Evolutionary conservation across 2,329 filamentous ascomycete genomes (phyloP), one percentile per base, ranked within the genome.

Genomic region (Microsporum canis): DNA sequence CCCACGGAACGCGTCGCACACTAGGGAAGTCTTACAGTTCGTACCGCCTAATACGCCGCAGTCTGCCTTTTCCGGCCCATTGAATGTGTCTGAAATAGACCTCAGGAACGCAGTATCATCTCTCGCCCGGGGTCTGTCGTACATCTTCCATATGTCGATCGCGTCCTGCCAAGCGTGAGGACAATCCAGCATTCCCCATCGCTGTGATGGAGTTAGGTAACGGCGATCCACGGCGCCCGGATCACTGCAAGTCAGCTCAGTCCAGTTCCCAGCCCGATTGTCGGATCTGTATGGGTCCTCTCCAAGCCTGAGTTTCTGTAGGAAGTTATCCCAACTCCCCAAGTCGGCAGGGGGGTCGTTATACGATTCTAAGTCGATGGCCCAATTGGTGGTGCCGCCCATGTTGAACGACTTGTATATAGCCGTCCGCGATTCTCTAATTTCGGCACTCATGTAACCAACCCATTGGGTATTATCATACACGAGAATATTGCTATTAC

Each of bases 331-430:
- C 43, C 43, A 47, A 47, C 43, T 23, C 43, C 43, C 41, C 12
- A 14, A 4, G n/a, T 43, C 5, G 41, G 41, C 41, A 14, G 41
- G 41, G 41, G 3, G 49, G 12, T 36, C 3, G 8, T 55, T 14
- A 14, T 36, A 39, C 2, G 34, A 45, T 51, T 45, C 36, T 10
- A 71, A 61, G 60, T 72, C 69, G 8, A 68, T 60, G 1, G 70
- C 70, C 71, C 70, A 72, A 57, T 71, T 66, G 8, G 63, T 60
- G 8, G 61, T 68, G 0, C 70, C 69, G 0, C 51, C 66, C 33
- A 72, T 65, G 45, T 69, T 68, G 0, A 66, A 29, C 3, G 29
- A 53, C 38, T 64, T 60, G 58, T 62, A 69, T 1, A 59, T 23
- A 7, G 45, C 17, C 5, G 17, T 27, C 3, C 17, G 31, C 38